phyloP scores from a whole-genome alignment of 371 early-diverging fungal genomes.

The Haplosporangium sp. region DNA sequence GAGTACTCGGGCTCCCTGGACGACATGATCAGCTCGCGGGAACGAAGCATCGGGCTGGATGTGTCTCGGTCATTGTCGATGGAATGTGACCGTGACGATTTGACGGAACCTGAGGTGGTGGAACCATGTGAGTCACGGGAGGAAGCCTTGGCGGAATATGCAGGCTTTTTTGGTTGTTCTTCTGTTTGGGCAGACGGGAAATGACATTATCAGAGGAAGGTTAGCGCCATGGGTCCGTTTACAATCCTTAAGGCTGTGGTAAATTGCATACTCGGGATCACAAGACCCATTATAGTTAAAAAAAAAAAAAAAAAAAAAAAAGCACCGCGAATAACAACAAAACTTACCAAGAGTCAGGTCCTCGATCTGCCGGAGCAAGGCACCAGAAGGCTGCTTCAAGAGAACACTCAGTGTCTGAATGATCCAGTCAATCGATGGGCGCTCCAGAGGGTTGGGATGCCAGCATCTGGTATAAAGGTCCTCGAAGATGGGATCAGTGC shows the following conservation, averaged over 20 bases:
- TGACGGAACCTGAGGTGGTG: slow-evolving; percentile 27
- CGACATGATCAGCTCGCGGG: slow-evolving; percentile 28
- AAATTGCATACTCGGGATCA: no score
- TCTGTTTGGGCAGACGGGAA: slow-evolving; percentile 8
- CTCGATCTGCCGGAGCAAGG: slow-evolving; percentile 35
- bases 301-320: no score
- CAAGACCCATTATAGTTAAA: no score
- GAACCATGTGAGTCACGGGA: slow-evolving; percentile 50
- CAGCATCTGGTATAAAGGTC: slow-evolving; percentile 54
- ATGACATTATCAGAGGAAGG: neutral
- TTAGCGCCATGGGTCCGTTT: neutral
- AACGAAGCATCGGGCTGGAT: slow-evolving; percentile 29
- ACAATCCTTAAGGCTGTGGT: no score
- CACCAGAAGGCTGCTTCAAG: slow-evolving; percentile 46
- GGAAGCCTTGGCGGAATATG: slow-evolving; percentile 47
- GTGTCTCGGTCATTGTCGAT: slow-evolving; percentile 36
- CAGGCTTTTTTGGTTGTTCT: slow-evolving; percentile 43
- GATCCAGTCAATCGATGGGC: slow-evolving; percentile 50
- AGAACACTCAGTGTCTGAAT: slow-evolving; percentile 45
- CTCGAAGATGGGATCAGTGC: slow-evolving; percentile 46
- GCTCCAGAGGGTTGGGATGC: slow-evolving; percentile 43
- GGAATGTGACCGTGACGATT: slow-evolving; percentile 39
- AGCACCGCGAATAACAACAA: neutral
- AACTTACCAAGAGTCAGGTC: slow-evolving; percentile 42
- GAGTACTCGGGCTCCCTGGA: slow-evolving; percentile 25